These are phyloP conservation scores for Candida nitratophila DNA, from an alignment of 805 yeast species.

Conservation along the genomic window DNA sequence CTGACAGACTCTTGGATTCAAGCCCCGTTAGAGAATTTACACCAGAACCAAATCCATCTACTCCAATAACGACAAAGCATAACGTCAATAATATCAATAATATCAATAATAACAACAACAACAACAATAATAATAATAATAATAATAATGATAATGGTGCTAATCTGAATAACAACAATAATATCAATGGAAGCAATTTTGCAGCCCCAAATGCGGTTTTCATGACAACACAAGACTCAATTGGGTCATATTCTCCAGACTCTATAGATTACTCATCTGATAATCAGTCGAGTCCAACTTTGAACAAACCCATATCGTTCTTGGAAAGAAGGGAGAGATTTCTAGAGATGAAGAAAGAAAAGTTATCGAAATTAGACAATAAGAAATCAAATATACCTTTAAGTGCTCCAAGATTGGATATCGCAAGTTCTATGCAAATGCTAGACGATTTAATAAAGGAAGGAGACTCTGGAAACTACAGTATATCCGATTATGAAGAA, in stretches of 20 bases:
- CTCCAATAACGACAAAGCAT: not conserved
- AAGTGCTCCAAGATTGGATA: conserved; percentile 33
- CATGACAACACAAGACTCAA: conserved; percentile 16
- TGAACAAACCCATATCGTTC: conserved; percentile 11
- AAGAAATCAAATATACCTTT: conserved; percentile 27
- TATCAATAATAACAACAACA: not conserved
- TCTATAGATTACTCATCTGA: conserved; percentile 11
- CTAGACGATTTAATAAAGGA: conserved; percentile 3
- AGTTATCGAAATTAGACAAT: conserved; percentile 9
- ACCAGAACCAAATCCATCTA: conserved; percentile 10
- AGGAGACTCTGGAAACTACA: conserved; percentile 1
- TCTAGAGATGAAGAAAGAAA: conserved; percentile 9
- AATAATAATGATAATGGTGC: no score
- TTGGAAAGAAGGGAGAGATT: conserved; percentile 15
- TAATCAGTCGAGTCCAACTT: conserved; percentile 18
- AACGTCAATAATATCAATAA: no score
- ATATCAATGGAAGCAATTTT: conserved; percentile 2
- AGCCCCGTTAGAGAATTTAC: conserved; percentile 7
- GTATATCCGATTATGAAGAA: not conserved
- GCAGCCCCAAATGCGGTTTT: conserved; percentile 10
- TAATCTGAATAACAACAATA: not conserved
- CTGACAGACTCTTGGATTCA: not conserved
- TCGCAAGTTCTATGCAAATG: conserved; percentile 19
- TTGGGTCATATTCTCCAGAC: conserved; percentile 22
- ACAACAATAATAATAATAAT: not conserved